phyloP scores from a whole-genome alignment of 768 basidiomycete genomes.

The Suillus hirtellus region DNA sequence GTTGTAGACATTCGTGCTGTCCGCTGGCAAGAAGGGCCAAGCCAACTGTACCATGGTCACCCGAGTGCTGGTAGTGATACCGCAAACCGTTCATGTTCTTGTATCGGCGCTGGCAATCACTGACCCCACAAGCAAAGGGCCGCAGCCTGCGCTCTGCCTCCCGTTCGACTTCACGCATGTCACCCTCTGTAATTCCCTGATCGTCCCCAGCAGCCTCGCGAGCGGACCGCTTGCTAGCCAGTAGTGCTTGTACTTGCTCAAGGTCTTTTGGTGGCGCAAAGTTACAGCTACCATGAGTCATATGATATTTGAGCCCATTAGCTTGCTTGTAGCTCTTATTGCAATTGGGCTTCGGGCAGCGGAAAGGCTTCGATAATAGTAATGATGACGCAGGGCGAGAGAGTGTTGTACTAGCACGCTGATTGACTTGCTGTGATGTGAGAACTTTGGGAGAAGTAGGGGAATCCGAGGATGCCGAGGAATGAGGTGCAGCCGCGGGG shows the following conservation, averaged over 20 bases:
- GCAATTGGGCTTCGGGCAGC: slow-evolving; percentile 93
- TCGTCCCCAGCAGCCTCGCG: slow-evolving; percentile 44
- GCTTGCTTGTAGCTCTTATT: slow-evolving; percentile 97
- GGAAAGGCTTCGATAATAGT: slow-evolving; percentile 83
- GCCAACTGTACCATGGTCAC: slow-evolving; percentile 91
- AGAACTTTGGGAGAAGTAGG: slow-evolving; percentile 25
- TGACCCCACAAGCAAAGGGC: slow-evolving; percentile 89
- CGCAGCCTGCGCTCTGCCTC: slow-evolving; percentile 82
- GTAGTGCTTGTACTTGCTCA: slow-evolving; percentile 71
- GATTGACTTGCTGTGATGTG: slow-evolving; percentile 26
- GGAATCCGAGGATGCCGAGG: slow-evolving; percentile 30
- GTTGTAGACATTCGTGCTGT: slow-evolving; percentile 55
- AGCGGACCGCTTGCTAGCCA: slow-evolving; percentile 48
- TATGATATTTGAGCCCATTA: slow-evolving; percentile 92
- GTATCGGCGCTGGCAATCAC: slow-evolving; percentile 84
- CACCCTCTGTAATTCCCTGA: slow-evolving; percentile 52
- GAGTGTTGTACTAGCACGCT: slow-evolving; percentile 46
- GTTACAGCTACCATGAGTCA: slow-evolving; percentile 91
- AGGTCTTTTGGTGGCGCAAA: slow-evolving; percentile 88
- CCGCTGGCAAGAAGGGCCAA: slow-evolving; percentile 80
- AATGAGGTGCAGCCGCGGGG: slow-evolving; percentile 15
- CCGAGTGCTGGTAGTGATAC: slow-evolving; percentile 97
- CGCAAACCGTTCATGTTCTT: slow-evolving; percentile 98
- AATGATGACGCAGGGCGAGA: slow-evolving; percentile 57
- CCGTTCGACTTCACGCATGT: slow-evolving; percentile 70